Conservation (phyloP, 352 stramenopile genomes). For the Phytopythium montanum region DNA sequence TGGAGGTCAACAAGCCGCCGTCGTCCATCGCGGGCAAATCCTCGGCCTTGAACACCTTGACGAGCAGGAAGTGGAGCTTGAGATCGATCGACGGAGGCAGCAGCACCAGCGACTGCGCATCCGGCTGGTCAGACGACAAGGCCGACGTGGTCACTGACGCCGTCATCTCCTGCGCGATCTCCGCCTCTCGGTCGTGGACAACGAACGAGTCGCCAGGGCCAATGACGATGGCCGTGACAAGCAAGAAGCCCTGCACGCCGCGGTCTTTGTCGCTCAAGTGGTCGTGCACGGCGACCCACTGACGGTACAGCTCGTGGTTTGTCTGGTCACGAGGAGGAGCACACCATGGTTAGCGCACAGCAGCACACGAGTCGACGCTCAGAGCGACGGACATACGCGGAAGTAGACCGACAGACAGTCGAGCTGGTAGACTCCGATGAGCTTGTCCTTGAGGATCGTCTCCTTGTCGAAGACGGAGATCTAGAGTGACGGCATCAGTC, state of each 20-base stretch:
- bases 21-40: conserved; percentile 82
- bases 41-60: conserved; percentile 74
- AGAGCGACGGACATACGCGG: conserved; percentile 27
- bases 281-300: conserved; percentile 91
- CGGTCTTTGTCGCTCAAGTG: conserved; percentile 78
- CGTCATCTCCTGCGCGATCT: conserved; percentile 52
- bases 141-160: conserved; percentile 8
- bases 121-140: background rate
- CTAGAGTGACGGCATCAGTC: conserved; percentile 17
- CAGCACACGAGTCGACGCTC: background rate
- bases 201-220: conserved; percentile 62
- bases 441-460: conserved; percentile 58
- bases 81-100: conserved; percentile 76
- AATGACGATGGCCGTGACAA: conserved; percentile 66
- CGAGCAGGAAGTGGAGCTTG: conserved; percentile 73
- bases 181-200: conserved; percentile 66
- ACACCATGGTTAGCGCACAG: background rate
- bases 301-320: conserved; percentile 84
- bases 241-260: conserved; percentile 81
- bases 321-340: conserved; percentile 20
- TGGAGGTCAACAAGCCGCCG: conserved; percentile 20
- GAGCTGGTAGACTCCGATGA: conserved; percentile 86
- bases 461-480: conserved; percentile 79
- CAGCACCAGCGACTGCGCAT: conserved; percentile 47
- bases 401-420: conserved; percentile 75